These are phyloP conservation scores for Cercophora newfieldiana DNA, from an alignment of 495 filamentous ascomycete genomes.

Conservation along the genomic window DNA sequence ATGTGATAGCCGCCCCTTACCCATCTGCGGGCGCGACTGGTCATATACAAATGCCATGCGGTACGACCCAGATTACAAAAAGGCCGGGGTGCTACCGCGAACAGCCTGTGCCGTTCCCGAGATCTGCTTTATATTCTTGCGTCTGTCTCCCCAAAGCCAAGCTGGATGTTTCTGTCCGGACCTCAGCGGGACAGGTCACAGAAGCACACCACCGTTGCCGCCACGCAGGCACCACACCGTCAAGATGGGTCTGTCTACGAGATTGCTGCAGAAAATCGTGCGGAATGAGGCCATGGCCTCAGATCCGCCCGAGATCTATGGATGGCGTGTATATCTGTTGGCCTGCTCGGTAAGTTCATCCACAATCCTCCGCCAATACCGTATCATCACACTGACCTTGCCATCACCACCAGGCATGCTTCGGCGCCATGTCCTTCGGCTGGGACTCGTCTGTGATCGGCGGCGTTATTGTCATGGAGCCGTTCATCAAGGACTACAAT, in stretches of 20 bases:
- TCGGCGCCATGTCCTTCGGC: slow-evolving; percentile 74
- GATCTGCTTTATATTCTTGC: too few relatives aligned
- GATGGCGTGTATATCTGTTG: slow-evolving; percentile 70
- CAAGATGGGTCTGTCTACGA: slow-evolving; percentile 30
- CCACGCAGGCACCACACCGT: slow-evolving; percentile 6
- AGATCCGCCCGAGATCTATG: slow-evolving; percentile 75
- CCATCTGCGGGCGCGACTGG: too few relatives aligned
- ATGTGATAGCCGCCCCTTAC: too few relatives aligned
- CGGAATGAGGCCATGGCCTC: slow-evolving; percentile 77
- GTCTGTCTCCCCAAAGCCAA: too few relatives aligned
- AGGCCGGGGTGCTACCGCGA: too few relatives aligned
- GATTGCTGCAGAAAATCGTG: slow-evolving; percentile 63
- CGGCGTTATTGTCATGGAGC: slow-evolving; percentile 57
- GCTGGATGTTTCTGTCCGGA: neutral
- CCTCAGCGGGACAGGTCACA: neutral
- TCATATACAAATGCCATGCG: too few relatives aligned
- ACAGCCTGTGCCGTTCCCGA: too few relatives aligned
- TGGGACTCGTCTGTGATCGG: slow-evolving; percentile 68
- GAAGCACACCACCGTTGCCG: neutral
- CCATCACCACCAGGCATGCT: slow-evolving; percentile 56
- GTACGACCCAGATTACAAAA: too few relatives aligned
- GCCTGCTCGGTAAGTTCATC: slow-evolving; percentile 64
- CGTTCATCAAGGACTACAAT: slow-evolving; percentile 46
- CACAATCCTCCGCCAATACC: neutral
- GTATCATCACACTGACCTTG: neutral